A percentile compares a stretch with the other conserved stretches of the same genome.
These are phyloP conservation scores for Leptodermis oblonga DNA, from an alignment of 257 asterid genomes.

Conservation along the genomic window DNA sequence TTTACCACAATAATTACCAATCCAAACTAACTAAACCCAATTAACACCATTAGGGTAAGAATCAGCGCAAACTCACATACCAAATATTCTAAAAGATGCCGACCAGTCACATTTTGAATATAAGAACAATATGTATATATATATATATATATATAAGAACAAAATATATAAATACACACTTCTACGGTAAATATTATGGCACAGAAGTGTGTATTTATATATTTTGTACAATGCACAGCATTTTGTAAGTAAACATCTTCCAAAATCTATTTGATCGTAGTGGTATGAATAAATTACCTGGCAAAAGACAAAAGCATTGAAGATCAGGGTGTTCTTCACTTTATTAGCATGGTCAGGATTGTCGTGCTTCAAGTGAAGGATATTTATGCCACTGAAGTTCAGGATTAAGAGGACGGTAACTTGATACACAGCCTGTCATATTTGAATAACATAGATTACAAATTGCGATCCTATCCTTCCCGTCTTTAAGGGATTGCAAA, in stretches of 20 bases:
- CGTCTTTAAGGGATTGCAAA: neutral
- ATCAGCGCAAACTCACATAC: neutral
- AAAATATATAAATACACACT: neutral
- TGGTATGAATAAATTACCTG: conserved; percentile 46
- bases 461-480: neutral
- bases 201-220: neutral
- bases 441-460: conserved; percentile 9
- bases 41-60: neutral
- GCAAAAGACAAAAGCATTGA: conserved; percentile 84
- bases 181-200: too few relatives aligned
- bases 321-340: conserved; percentile 80
- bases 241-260: neutral
- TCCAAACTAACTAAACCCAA: neutral
- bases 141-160: too few relatives aligned
- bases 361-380: conserved; percentile 55
- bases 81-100: neutral
- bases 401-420: conserved; percentile 78
- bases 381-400: conserved; percentile 63
- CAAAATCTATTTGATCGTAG: neutral
- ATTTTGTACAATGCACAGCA: neutral
- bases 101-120: neutral
- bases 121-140: too few relatives aligned
- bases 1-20: neutral
- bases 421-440: conserved; percentile 80
- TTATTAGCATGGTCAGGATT: conserved; percentile 42